Percentiles rank a stretch among this genome's conserved stretches.
Conservation (phyloP, 2,329 filamentous ascomycete species). For the Rutstroemia sp. region DNA sequence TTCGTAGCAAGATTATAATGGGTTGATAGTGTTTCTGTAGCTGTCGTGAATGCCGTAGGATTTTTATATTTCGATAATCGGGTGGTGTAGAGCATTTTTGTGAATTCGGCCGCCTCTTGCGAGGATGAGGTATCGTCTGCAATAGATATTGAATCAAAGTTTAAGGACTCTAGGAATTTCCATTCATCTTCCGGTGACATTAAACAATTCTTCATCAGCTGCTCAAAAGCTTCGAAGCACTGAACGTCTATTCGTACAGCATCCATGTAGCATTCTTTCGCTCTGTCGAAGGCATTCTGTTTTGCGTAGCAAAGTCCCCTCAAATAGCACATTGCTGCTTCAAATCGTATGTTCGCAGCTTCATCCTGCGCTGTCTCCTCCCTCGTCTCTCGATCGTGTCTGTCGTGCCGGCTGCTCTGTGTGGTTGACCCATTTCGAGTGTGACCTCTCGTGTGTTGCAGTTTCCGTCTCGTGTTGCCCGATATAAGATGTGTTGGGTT, state of each 20-base stretch:
- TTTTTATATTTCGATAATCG: constrained; percentile 92
- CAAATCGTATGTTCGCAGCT: constrained; percentile 70
- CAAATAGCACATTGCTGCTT: constrained; percentile 96
- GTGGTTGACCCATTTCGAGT: constrained; percentile 43
- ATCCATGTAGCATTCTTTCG: constrained; percentile 97
- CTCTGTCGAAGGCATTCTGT: constrained; percentile 93
- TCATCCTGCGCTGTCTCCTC: constrained; percentile 49
- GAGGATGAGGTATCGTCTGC: constrained; percentile 57
- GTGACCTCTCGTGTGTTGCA: constrained; percentile 56
- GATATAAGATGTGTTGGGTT: constrained; percentile 86
- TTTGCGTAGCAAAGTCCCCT: constrained; percentile 92
- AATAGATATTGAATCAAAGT: constrained; percentile 77
- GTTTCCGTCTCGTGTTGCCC: constrained; percentile 59
- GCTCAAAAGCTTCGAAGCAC: constrained; percentile 96
- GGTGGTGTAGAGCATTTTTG: constrained; percentile 93
- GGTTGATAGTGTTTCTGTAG: constrained; percentile 84
- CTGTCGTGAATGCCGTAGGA: constrained; percentile 71
- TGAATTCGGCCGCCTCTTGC: constrained; percentile 88
- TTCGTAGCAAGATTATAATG: constrained; percentile 86
- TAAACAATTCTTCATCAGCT: constrained; percentile 93
- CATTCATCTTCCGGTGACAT: constrained; percentile 71
- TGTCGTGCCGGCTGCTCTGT: constrained; percentile 27
- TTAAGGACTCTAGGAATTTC: constrained; percentile 62
- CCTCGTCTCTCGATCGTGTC: constrained; percentile 16
- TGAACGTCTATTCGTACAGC: constrained; percentile 95